A percentile compares a stretch with the other conserved stretches of the same genome.
Conservation (phyloP, 257 asterid species). For the Nicotiana tomentosiformis region DNA sequence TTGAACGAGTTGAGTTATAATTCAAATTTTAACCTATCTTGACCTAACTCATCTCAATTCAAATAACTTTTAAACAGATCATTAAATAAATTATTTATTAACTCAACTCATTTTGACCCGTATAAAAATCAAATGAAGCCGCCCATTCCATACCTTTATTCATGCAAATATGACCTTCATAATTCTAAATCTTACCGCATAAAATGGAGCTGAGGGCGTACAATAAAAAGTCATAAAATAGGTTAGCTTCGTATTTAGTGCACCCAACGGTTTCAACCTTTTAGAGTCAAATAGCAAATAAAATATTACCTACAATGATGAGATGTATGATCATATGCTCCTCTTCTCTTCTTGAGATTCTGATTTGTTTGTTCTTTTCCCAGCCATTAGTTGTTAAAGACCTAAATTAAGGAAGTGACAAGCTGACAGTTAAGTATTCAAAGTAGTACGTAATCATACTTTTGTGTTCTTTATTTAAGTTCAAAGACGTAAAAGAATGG, state of each 20-base stretch:
- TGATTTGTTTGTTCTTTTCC: neutral
- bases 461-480: neutral
- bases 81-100: no score
- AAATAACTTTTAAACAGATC: no score
- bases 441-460: slow-evolving; percentile 3
- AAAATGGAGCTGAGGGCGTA: no score
- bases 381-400: neutral
- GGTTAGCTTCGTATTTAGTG: neutral
- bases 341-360: neutral
- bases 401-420: neutral
- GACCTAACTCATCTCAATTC: no score
- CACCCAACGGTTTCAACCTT: neutral
- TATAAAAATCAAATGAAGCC: no score
- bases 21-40: no score
- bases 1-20: no score
- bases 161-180: no score
- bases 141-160: no score
- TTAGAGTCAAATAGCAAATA: neutral
- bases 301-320: neutral
- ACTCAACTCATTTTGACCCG: no score
- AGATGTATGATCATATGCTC: neutral
- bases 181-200: no score
- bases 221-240: neutral
- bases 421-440: neutral
- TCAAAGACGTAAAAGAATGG: neutral